These are phyloP conservation scores for Bremia lactucae DNA, from an alignment of 352 stramenopile species.

Conservation along the genomic window DNA sequence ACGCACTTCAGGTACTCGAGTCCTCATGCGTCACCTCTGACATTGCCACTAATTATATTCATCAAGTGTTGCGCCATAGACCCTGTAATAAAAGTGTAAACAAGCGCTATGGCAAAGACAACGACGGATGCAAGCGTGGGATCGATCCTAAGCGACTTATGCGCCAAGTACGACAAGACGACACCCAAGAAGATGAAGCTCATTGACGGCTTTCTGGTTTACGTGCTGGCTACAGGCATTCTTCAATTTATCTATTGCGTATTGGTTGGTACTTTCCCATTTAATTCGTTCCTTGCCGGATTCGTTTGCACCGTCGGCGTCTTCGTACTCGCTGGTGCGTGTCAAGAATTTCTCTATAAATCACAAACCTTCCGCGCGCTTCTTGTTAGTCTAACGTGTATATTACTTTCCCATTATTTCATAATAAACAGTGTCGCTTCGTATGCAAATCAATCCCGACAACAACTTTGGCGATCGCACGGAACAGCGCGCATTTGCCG, in stretches of 20 bases:
- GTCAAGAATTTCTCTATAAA: not conserved
- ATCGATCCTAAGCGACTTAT: constrained; percentile 57
- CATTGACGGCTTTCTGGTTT: constrained; percentile 86
- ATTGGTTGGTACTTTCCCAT: constrained; percentile 85
- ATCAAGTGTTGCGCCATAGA: no score
- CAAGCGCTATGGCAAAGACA: constrained; percentile 33
- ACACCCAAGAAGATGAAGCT: constrained; percentile 85
- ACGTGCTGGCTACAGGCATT: constrained; percentile 78
- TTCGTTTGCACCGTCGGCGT: constrained; percentile 86
- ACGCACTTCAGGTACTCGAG: no score
- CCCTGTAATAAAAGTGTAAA: no score
- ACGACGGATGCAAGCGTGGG: constrained; percentile 24
- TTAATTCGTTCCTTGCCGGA: constrained; percentile 88
- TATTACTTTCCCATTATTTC: not conserved
- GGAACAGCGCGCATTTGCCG: constrained; percentile 80
- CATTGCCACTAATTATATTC: no score
- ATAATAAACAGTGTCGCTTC: constrained; percentile 63
- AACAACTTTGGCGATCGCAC: constrained; percentile 78
- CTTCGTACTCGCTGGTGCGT: constrained; percentile 81
- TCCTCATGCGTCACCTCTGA: no score
- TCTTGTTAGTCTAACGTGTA: constrained; percentile 1
- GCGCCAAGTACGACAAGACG: constrained; percentile 69
- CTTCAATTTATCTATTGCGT: constrained; percentile 89
- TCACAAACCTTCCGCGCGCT: not conserved
- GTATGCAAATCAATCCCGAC: constrained; percentile 85